Conservation (phyloP, 345 rosid genomes). For the Eutrema japonicum region DNA sequence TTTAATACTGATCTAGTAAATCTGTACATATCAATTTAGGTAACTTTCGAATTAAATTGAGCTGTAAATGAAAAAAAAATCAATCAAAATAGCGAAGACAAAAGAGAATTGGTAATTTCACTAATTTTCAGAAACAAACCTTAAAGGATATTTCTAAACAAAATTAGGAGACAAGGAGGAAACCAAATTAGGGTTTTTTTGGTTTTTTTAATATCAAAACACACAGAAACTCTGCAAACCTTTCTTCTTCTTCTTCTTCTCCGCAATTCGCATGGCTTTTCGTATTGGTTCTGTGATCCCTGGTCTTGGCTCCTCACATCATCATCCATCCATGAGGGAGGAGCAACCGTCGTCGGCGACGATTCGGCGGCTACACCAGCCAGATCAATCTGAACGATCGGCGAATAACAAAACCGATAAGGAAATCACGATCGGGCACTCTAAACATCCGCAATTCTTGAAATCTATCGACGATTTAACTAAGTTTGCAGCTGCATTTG, state of each 20-base stretch:
- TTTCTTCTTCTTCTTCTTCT: slow-evolving; percentile 14
- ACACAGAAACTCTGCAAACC: background rate
- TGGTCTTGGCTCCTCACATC: background rate
- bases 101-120: too few species aligned
- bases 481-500: slow-evolving; percentile 48
- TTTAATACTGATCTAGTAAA: too few species aligned
- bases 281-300: slow-evolving; percentile 17
- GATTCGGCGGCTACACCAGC: slow-evolving; percentile 5
- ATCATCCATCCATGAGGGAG: slow-evolving; percentile 4
- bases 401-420: background rate
- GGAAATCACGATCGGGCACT: slow-evolving; percentile 8
- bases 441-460: slow-evolving; percentile 41
- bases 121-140: too few species aligned
- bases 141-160: too few species aligned
- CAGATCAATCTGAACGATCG: slow-evolving; percentile 7
- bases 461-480: slow-evolving; percentile 49
- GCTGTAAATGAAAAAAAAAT: too few species aligned
- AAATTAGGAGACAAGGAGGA: too few species aligned
- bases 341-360: background rate
- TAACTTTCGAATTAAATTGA: too few species aligned
- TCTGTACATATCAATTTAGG: too few species aligned
- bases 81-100: too few species aligned
- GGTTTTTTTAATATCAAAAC: slow-evolving; percentile 11
- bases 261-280: background rate
- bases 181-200: slow-evolving; percentile 25